Conservation (phyloP, 129 eudicot genomes). For the Tanacetum coccineum region DNA sequence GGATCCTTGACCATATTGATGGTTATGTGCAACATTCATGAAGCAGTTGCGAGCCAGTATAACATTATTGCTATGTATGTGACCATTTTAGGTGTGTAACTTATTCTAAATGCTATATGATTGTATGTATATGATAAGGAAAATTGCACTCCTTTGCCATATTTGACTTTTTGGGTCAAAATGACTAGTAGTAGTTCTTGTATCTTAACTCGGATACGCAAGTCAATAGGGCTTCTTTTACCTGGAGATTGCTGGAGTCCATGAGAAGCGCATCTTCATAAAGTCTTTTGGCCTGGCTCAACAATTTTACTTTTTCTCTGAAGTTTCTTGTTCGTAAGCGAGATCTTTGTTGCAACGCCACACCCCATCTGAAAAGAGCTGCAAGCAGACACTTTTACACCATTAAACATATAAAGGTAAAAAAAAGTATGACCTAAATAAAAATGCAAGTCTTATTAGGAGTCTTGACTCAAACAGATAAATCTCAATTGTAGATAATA, state of each 20-base stretch:
- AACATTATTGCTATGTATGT: conserved; percentile 17
- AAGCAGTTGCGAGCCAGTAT: neutral
- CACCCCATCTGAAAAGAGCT: conserved; percentile 99
- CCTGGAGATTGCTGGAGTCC: conserved; percentile 62
- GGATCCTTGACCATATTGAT: conserved; percentile 1
- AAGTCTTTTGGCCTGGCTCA: conserved; percentile 83
- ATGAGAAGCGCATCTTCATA: conserved; percentile 91
- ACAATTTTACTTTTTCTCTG: conserved; percentile 77
- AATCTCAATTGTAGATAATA: neutral
- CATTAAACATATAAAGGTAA: neutral
- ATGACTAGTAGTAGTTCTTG: conserved; percentile 38
- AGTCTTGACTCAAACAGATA: neutral
- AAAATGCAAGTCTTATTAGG: neutral
- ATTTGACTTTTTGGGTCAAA: neutral
- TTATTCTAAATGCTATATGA: conserved; percentile 20
- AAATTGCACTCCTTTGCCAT: conserved; percentile 18
- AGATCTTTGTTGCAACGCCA: conserved; percentile 85
- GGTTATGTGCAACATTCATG: conserved; percentile 10
- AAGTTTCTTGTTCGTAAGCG: conserved; percentile 64
- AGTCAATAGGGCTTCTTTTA: conserved; percentile 62
- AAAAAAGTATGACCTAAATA: neutral
- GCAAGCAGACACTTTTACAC: conserved; percentile 29
- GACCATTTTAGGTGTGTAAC: conserved; percentile 14
- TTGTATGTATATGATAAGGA: neutral
- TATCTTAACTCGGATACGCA: conserved; percentile 66